Evolutionary conservation across 176 grass and related monocot species (phyloP).

Genomic region (Carex pumila): DNA sequence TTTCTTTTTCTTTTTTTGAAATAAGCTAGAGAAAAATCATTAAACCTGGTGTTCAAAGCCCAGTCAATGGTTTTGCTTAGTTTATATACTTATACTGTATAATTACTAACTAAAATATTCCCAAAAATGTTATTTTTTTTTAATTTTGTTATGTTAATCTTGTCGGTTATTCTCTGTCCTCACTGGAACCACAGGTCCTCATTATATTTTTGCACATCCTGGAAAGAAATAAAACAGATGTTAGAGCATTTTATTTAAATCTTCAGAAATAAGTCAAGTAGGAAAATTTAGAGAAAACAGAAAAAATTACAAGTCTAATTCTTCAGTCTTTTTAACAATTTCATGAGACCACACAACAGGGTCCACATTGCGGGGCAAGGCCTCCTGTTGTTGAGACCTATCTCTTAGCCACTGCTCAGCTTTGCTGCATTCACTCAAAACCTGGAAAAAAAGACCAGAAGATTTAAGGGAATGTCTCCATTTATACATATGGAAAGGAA

Average conservation of each 20-base stretch:
- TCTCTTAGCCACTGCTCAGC: constrained; percentile 82
- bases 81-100: constrained; percentile 12
- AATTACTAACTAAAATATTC: background rate
- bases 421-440: constrained; percentile 62
- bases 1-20: background rate
- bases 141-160: background rate
- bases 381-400: constrained; percentile 53
- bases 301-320: constrained; percentile 54
- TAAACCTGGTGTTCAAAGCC: background rate
- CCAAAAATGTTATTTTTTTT: constrained; percentile 10
- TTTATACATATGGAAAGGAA: constrained; percentile 4
- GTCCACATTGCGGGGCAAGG: constrained; percentile 71
- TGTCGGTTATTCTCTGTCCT: constrained; percentile 39
- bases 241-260: constrained; percentile 4
- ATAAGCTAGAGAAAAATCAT: constrained; percentile 13
- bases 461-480: background rate
- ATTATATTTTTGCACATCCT: constrained; percentile 64
- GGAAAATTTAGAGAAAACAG: constrained; percentile 17
- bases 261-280: background rate
- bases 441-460: constrained; percentile 28
- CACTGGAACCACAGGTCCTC: constrained; percentile 32
- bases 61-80: constrained; percentile 2
- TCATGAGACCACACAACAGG: constrained; percentile 83
- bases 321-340: constrained; percentile 54
- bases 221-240: constrained; percentile 23